Conservation (phyloP, 1,139 yeast genomes). For the Magnusiomyces clavatus region DNA sequence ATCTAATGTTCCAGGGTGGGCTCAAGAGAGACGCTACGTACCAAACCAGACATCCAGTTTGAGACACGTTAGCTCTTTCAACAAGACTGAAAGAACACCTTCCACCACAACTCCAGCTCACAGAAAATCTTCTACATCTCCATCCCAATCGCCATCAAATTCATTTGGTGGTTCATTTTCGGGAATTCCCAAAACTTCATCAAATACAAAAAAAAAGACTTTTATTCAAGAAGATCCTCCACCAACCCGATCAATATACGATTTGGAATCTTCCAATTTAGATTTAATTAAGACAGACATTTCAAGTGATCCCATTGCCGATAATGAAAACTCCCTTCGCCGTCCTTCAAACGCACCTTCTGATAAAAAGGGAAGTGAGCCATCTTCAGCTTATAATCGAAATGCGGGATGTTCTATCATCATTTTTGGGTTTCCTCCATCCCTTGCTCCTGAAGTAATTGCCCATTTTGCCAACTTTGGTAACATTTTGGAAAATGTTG, state of each 20-base stretch:
- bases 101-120: constrained; percentile 2
- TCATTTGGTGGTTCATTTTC: constrained; percentile 20
- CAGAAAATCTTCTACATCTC: constrained; percentile 12
- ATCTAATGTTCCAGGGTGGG: constrained; percentile 12
- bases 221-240: constrained; percentile 30
- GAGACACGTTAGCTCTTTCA: constrained; percentile 15
- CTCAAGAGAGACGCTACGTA: constrained; percentile 8
- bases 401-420: constrained; percentile 47
- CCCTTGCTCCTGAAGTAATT: constrained; percentile 57
- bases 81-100: constrained; percentile 10
- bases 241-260: constrained; percentile 31
- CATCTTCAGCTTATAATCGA: too few species aligned
- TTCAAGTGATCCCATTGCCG: constrained; percentile 11
- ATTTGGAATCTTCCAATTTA: constrained; percentile 12
- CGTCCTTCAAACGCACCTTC: constrained; percentile 2
- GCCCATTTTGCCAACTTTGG: constrained; percentile 79
- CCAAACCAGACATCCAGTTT: constrained; percentile 8
- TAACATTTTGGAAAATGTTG: constrained; percentile 66
- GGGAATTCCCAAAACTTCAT: constrained; percentile 27
- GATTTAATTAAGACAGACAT: constrained; percentile 8
- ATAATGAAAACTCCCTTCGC: constrained; percentile 8
- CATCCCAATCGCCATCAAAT: constrained; percentile 13
- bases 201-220: constrained; percentile 17
- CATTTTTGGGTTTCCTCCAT: constrained; percentile 85
- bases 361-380: too few species aligned